Base-by-base conservation (phyloP, 2,329 filamentous ascomycete genomes). In the Aspergillus sclerotialis region DNA sequence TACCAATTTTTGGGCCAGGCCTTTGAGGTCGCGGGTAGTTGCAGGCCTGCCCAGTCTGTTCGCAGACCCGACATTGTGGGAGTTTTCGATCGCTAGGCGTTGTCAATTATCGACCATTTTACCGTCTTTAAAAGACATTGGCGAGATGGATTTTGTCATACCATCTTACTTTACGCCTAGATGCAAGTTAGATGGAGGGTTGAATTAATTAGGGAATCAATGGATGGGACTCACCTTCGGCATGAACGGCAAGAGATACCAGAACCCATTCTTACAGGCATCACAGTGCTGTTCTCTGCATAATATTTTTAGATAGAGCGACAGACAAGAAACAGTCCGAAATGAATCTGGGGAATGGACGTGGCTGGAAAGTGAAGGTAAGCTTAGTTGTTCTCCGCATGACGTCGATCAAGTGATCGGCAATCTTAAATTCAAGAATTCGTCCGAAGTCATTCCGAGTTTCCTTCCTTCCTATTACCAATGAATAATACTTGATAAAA, bases 1-100 rank as follows among this genome's bases (percentile, higher is more conserved):
- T 23, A 44, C 56, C 56, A 16, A 46, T 44, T 37, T 56, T 56
- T n/a, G 53, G 53, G 1, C 53, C 53, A 2, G 53, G 53, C 33
- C 53, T 55, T 31, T 42, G 31, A 3, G 52, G 37, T 6, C 43
- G 34, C 4, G 53, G 53, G 34, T 56, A 56, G 17, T 43, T 39
- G 38, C 53, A 56, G 11, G 17, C 19, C 23, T 42, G 36, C 4
- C 30, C 31, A 13, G 45, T 36, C 28, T 52, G 44, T 12, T 35
- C 32, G 38, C 53, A 58, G 31, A 50, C 45, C 5, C 36, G 21
- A 21, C 45, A 48, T 9, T 11, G 11, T 8, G 30, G 30, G 12
- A 15, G n/a, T 10, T 4, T 24, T 5, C 30, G 30, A 6, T 32
- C 30, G 16, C 30, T 32, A n/a, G 6, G n/a, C 19, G 8, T 9